A percentile compares a stretch with the other conserved stretches of the same genome.
Evolutionary conservation across 1,284 basidiomycete genomes (phyloP).

Genomic region (Chiua sp.): DNA sequence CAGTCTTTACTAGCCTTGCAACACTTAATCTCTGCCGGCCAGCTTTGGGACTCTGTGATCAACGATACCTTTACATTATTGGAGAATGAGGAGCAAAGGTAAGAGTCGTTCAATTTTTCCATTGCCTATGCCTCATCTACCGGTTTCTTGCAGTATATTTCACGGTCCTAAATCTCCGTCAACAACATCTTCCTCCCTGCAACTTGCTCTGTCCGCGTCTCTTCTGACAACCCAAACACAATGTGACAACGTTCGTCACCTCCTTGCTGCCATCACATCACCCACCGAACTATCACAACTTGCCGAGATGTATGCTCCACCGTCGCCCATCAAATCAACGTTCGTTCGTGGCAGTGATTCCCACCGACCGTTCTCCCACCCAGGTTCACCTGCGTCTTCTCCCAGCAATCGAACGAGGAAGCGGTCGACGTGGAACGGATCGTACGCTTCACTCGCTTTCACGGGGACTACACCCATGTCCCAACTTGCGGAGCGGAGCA

Average conservation of each 20-base stretch:
- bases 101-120: constrained; percentile 12
- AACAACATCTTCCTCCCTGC: constrained; percentile 62
- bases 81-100: constrained; percentile 74
- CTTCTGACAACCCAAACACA: constrained; percentile 76
- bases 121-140: not conserved
- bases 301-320: constrained; percentile 84
- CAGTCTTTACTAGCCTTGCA: constrained; percentile 68
- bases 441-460: constrained; percentile 54
- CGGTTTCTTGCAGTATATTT: constrained; percentile 11
- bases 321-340: constrained; percentile 57
- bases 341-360: constrained; percentile 41
- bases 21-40: constrained; percentile 67
- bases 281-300: constrained; percentile 72
- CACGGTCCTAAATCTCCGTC: constrained; percentile 46
- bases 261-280: constrained; percentile 74
- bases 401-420: constrained; percentile 48
- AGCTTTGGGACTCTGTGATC: constrained; percentile 73
- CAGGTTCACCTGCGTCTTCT: constrained; percentile 36
- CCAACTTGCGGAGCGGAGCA: constrained; percentile 47
- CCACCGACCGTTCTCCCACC: constrained; percentile 50
- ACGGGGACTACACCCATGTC: constrained; percentile 48
- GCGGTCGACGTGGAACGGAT: constrained; percentile 76
- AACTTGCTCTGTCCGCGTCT: constrained; percentile 71
- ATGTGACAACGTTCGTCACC: constrained; percentile 78
- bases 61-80: constrained; percentile 67